Evolutionary conservation across 805 yeast genomes (phyloP), one percentile per base, ranked within the genome.

Genomic region (Candida oleophila): DNA sequence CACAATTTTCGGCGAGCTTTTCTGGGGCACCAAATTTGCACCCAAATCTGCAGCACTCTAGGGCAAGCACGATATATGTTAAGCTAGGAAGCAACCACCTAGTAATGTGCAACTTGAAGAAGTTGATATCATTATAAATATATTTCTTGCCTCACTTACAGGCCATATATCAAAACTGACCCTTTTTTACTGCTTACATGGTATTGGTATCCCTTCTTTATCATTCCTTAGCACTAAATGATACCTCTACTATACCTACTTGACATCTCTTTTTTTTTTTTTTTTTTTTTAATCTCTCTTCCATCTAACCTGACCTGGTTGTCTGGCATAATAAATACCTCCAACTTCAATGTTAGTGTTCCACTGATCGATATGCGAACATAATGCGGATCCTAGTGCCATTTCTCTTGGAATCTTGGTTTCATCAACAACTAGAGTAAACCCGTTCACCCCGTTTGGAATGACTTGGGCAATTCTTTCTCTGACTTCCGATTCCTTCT

Each of bases 311-410:
- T 76, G 78, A 9, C 50, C 43, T 33, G 71, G 73, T 57, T 78
- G 77, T 60, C 76, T 71, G 11, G 83, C 78, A 50, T 71, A 74
- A 60, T 81, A 82, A 44, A 83, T 80, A 33, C 87, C 87, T n/a
- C 87, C 87, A 34, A 81, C 78, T 20, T 77, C 78, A 34, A 77
- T 61, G 49, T 69, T 68, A 20, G 87, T 81, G 55, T 80, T 82
- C 88, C 88, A 83, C 48, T 81, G 87, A 56, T 83, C 88, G 47
- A 83, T 74, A 56, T 68, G 77, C 38, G 85, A 79, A 48, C 81
- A 77, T 49, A 83, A 62, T 3, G 86, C 87, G 7, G 83, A 74
- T 14, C 81, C 65, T 16, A 82, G 59, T 1, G 85, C 87, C 64
- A 82, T 54, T 51, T 81, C 86, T 41, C 77, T 64, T n/a, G 79